A percentile compares a stretch with the other conserved stretches of the same genome.
Evolutionary conservation across 352 stramenopile genomes (phyloP).

Genomic region (Thraustotheca clavata): DNA sequence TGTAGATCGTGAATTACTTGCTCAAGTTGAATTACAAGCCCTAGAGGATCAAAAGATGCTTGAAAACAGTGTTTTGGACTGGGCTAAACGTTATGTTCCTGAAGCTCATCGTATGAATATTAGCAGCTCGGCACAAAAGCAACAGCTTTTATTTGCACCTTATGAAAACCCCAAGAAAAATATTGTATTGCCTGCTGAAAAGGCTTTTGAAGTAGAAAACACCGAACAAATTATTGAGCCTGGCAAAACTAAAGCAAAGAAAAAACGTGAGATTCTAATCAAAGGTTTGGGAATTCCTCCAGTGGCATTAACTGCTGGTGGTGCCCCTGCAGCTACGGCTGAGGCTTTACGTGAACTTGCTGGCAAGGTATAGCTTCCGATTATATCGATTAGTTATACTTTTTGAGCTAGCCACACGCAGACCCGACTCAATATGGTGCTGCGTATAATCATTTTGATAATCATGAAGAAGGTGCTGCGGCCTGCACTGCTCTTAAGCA

Average conservation of each 20-base stretch:
- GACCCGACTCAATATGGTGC: slow-evolving; percentile 57
- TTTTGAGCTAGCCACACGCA: slow-evolving; percentile 50
- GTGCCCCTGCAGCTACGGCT: slow-evolving; percentile 88
- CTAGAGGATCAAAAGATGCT: slow-evolving; percentile 78
- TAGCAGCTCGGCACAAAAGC: slow-evolving; percentile 89
- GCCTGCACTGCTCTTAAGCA: slow-evolving; percentile 93
- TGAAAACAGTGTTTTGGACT: slow-evolving; percentile 84
- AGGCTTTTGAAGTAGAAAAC: slow-evolving; percentile 76
- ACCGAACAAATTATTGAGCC: slow-evolving; percentile 62
- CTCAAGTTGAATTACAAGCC: slow-evolving; percentile 85
- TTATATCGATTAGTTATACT: not conserved
- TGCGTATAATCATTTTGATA: slow-evolving; percentile 91
- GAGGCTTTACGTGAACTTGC: slow-evolving; percentile 92
- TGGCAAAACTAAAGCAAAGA: slow-evolving; percentile 56
- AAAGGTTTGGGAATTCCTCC: slow-evolving; percentile 88
- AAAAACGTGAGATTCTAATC: slow-evolving; percentile 77
- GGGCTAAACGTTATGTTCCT: slow-evolving; percentile 87
- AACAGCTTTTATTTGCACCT: slow-evolving; percentile 95
- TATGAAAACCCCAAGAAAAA: slow-evolving; percentile 65
- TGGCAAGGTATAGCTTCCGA: slow-evolving; percentile 47
- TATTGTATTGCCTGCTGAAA: slow-evolving; percentile 56
- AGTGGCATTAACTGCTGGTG: slow-evolving; percentile 88
- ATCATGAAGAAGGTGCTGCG: slow-evolving; percentile 86
- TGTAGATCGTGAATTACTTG: slow-evolving; percentile 87
- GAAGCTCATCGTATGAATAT: slow-evolving; percentile 95